phyloP scores from a whole-genome alignment of 352 stramenopile genomes.

The Globisporangium megalacanthum region DNA sequence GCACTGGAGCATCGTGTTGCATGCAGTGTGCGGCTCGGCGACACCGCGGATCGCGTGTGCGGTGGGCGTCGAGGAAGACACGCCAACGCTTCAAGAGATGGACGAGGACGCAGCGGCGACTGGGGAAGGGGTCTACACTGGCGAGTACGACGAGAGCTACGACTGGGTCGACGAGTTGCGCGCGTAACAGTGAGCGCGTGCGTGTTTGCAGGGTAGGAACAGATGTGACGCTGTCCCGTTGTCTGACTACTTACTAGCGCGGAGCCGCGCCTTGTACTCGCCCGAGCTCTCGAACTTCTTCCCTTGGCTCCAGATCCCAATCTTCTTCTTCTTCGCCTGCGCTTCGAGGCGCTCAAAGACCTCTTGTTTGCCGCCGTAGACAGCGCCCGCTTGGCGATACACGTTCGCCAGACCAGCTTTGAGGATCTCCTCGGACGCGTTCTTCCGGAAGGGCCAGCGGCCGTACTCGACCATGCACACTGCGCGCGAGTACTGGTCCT shows the following conservation, averaged over 20 bases:
- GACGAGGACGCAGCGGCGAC: neutral
- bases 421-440: conserved; percentile 78
- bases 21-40: conserved; percentile 14
- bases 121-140: conserved; percentile 1
- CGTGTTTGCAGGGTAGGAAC: neutral
- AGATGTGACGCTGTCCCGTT: neutral
- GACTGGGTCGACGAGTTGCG: conserved; percentile 14
- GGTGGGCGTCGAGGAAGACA: conserved; percentile 5
- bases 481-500: conserved; percentile 81
- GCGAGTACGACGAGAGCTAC: conserved; percentile 9
- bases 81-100: neutral
- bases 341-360: conserved; percentile 63
- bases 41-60: conserved; percentile 38
- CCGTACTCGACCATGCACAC: conserved; percentile 83
- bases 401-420: conserved; percentile 65
- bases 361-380: conserved; percentile 74
- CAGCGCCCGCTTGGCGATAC: conserved; percentile 71
- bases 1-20: conserved; percentile 32
- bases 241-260: conserved; percentile 16
- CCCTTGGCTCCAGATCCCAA: conserved; percentile 74
- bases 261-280: conserved; percentile 73
- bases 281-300: conserved; percentile 65
- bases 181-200: neutral
- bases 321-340: conserved; percentile 51
- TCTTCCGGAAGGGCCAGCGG: conserved; percentile 68